These are phyloP conservation scores for Nigrospora osmanthi DNA, from an alignment of 2,329 filamentous ascomycete genomes.

Conservation along the genomic window DNA sequence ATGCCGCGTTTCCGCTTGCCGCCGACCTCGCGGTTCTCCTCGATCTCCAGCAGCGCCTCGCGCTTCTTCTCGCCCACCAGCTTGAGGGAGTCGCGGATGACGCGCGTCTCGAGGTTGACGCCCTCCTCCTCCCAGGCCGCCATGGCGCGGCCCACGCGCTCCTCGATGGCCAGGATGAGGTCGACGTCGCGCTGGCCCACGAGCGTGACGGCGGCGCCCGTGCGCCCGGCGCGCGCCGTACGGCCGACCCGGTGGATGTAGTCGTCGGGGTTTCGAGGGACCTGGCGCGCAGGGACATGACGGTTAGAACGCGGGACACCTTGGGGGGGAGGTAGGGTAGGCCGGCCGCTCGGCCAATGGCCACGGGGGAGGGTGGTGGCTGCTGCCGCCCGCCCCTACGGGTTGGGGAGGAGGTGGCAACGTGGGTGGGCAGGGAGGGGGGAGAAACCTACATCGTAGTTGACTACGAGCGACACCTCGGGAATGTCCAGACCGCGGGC, in stretches of 20 bases:
- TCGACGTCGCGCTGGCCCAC: constrained; percentile 91
- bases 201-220: constrained; percentile 76
- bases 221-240: constrained; percentile 84
- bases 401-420: no score
- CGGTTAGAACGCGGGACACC: no score
- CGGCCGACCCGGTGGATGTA: constrained; percentile 96
- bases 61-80: constrained; percentile 92
- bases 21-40: constrained; percentile 83
- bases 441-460: constrained; percentile 59
- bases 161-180: constrained; percentile 83
- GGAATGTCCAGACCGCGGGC: constrained; percentile 93
- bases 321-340: no score
- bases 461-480: constrained; percentile 81
- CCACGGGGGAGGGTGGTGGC: no score
- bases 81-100: constrained; percentile 79
- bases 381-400: no score
- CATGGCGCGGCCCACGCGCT: constrained; percentile 73
- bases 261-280: constrained; percentile 86
- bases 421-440: no score
- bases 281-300: no score
- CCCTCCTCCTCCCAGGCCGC: constrained; percentile 80
- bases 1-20: constrained; percentile 68
- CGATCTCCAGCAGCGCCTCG: constrained; percentile 82
- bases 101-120: constrained; percentile 87
- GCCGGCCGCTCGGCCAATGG: no score